These are phyloP conservation scores for Podila clonocystis DNA, from an alignment of 192 early-diverging fungal genomes.

Conservation along the genomic window DNA sequence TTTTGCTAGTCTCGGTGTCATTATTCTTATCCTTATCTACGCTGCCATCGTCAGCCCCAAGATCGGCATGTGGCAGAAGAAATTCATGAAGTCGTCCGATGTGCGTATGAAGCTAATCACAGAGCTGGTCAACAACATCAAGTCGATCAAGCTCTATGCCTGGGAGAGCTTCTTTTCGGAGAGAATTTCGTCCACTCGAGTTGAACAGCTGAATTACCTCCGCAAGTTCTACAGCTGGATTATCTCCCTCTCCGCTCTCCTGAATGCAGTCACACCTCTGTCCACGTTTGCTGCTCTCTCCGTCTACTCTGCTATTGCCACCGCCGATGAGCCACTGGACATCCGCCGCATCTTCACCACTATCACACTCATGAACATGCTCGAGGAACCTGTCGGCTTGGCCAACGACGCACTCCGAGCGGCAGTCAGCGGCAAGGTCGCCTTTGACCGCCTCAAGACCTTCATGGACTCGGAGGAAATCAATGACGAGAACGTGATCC, in stretches of 20 bases:
- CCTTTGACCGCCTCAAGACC: constrained; percentile 67
- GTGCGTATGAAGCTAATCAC: constrained; percentile 74
- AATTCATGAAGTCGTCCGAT: constrained; percentile 50
- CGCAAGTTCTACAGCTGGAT: constrained; percentile 25
- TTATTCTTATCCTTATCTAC: constrained; percentile 12
- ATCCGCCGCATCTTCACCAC: constrained; percentile 75
- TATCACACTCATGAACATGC: constrained; percentile 80
- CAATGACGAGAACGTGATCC: constrained; percentile 66
- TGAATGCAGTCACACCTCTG: constrained; percentile 44
- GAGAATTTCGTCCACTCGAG: constrained; percentile 35
- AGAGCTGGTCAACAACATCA: constrained; percentile 71
- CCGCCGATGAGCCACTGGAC: constrained; percentile 53
- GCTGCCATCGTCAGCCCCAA: not conserved
- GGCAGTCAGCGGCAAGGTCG: constrained; percentile 72
- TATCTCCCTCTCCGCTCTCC: not conserved
- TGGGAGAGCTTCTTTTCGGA: constrained; percentile 67
- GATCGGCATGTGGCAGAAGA: constrained; percentile 2
- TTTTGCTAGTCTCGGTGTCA: constrained; percentile 33
- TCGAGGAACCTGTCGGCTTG: constrained; percentile 74
- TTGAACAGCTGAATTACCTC: constrained; percentile 40
- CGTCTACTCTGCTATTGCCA: constrained; percentile 33
- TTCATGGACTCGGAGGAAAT: constrained; percentile 81
- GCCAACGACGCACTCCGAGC: constrained; percentile 71
- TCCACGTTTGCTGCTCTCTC: constrained; percentile 52
- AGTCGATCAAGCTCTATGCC: constrained; percentile 76